phyloP scores from a whole-genome alignment of 2,329 filamentous ascomycete species.

The Blastomyces silverae region DNA sequence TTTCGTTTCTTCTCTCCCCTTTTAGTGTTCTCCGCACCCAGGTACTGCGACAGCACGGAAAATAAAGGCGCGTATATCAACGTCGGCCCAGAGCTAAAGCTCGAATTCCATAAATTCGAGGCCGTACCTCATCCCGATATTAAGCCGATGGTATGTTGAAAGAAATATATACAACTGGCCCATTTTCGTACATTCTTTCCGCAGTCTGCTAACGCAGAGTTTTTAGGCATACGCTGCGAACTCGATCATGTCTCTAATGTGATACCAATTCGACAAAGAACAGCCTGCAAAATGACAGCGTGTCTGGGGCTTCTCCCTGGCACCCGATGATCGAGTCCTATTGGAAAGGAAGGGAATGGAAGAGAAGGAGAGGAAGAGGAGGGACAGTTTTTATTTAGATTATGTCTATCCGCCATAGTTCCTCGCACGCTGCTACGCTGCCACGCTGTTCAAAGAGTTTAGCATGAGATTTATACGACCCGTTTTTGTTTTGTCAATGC shows the following conservation, averaged over 20 bases:
- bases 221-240: conserved; percentile 43
- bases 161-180: neutral
- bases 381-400: neutral
- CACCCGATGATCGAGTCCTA: neutral
- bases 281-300: neutral
- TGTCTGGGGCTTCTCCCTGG: neutral
- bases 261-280: conserved; percentile 3
- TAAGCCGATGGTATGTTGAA: conserved; percentile 69
- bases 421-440: neutral
- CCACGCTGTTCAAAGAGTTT: neutral
- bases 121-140: conserved; percentile 94
- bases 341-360: neutral
- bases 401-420: neutral
- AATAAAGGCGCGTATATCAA: conserved; percentile 99
- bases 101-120: conserved; percentile 88
- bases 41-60: conserved; percentile 95
- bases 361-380: neutral
- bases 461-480: neutral
- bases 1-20: neutral
- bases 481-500: neutral
- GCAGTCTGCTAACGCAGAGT: conserved; percentile 10
- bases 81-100: conserved; percentile 82
- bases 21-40: conserved; percentile 88
- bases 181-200: neutral
- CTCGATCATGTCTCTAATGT: conserved; percentile 34